Base-by-base conservation (phyloP, 192 early-diverging fungal species). In the Spizellomyces sp. region DNA sequence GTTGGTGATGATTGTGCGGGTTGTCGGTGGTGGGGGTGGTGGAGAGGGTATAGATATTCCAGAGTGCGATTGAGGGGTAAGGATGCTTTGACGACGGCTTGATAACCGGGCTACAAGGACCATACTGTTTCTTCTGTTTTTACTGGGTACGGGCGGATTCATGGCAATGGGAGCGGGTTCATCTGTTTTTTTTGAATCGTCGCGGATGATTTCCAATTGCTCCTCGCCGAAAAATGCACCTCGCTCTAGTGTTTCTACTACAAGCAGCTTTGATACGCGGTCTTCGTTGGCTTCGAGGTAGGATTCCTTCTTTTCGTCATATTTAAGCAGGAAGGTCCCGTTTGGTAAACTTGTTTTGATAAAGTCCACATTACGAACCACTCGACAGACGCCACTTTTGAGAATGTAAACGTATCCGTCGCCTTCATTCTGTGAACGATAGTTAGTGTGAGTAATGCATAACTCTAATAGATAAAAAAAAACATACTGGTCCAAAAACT, bases 301-400 rank as follows among this genome's bases (percentile, higher is more conserved):
- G 36, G 21, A 5, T 41, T 41, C 21, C 17, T 41, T 17, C 36
- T 19, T 41, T 14, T 19, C 42, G 36, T 61, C 59, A 42, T 42
- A 15, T 14, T 17, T 41, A 15, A 61, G 59, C 4, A 61, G 22
- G 42, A 36, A 61, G 15, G 59, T 61, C 17, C 42, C 42, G 9
- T 61, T 61, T 19, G 59, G 45, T 8, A 71, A 36, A 19, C 45
- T 21, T 12, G 42, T 62, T 68, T 77, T 81, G 61, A 71, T 36
- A 48, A 81, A 81, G 10, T 50, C 15, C 17, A 78, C 52, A 36
- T 68, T 42, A 54, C 77, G 77, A 44, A 81, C 59, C n/a, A 81
- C 68, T 17, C 80, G 69, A 69, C 76, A 78, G 17, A 70, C 73
- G 21, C 80, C 80, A 1, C 73, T 69, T 62, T 75, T 81, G 60